These are phyloP conservation scores for Rhizophagus sp. DNA, from an alignment of 192 early-diverging fungal species.

Conservation along the genomic window DNA sequence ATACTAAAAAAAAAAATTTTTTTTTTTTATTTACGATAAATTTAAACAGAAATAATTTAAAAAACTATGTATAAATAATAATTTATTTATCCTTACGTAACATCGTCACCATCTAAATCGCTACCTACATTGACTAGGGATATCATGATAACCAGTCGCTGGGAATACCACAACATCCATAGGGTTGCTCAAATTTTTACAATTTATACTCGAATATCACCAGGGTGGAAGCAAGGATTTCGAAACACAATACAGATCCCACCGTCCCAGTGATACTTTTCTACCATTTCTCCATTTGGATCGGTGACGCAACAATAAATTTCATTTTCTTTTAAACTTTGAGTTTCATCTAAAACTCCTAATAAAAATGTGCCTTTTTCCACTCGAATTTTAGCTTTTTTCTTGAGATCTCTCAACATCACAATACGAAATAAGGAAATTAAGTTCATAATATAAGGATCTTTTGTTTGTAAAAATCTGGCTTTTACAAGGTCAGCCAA, in stretches of 20 bases:
- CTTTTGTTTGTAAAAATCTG: conserved; percentile 45
- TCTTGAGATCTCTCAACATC: conserved; percentile 50
- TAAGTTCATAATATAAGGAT: conserved; percentile 48
- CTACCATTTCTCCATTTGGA: conserved; percentile 18
- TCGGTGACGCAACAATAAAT: conserved; percentile 53
- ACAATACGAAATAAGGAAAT: conserved; percentile 45
- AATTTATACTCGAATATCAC: conserved; percentile 60
- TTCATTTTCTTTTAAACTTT: conserved; percentile 42
- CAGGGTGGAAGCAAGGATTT: conserved; percentile 69
- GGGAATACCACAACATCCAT: conserved; percentile 77
- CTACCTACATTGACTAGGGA: conserved; percentile 81
- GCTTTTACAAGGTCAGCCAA: conserved; percentile 46
- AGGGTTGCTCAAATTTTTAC: conserved; percentile 45
- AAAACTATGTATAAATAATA: too few species aligned
- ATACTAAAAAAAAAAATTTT: conserved; percentile 38
- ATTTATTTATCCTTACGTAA: conserved; percentile 49
- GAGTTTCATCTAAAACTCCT: conserved; percentile 59
- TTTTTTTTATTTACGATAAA: neutral
- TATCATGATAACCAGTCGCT: conserved; percentile 60
- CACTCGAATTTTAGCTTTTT: conserved; percentile 56
- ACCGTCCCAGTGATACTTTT: conserved; percentile 41
- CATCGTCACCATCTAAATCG: conserved; percentile 82
- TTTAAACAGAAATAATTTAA: neutral
- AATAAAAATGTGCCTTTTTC: conserved; percentile 53
- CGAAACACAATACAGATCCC: conserved; percentile 52